Evolutionary conservation across 2,329 filamentous ascomycete species (phyloP), one percentile per base, ranked within the genome.

Genomic region (Coniochaeta hoffmannii): DNA sequence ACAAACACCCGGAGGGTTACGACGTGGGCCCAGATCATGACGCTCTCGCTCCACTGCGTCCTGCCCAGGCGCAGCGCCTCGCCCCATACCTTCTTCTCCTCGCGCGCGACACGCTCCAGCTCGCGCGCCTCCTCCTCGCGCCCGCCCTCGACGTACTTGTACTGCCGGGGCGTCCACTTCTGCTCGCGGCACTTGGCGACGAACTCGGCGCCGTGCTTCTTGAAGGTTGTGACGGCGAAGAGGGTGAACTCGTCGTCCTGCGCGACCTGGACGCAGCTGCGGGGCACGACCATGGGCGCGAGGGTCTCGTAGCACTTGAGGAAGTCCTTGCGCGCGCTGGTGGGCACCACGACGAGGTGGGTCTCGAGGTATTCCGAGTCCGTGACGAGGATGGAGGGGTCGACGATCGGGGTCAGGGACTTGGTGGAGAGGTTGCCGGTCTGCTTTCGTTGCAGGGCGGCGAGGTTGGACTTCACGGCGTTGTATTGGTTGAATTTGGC

Each of bases 341-440:
- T 83, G 2, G 94, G 94, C 9, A 99, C 89, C 19, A 90, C 94
- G 62, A 99, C 80, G 30, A 99, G 85, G 69, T 97, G 92, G 30
- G 94, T 97, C 75, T 97, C 91, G 64, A 99, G 86, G 73, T 96
- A 97, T 74, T 99, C 94, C 19, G 92, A 97, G 68, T 96, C 86
- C 71, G 88, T 88, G 60, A 97, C 82, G 44, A 96, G 81, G 57
- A 92, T 74, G 55, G 81, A 77, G 9, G 93, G 91, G 65, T 93
- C 82, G 64, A 99, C 87, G 59, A 97, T 84, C 12, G 90, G 86
- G n/a, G 89, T 85, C 61, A 99, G 86, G 12, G 93, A 97, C 70
- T 93, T 96, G 63, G 92, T 97, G 22, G 92, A 83, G 50, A 99
- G 87, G 70, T 97, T 99, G 61, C 94, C 94, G 53, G 89, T 95